Base-by-base conservation (phyloP, 768 basidiomycete genomes). In the Trametes sanguinea region DNA sequence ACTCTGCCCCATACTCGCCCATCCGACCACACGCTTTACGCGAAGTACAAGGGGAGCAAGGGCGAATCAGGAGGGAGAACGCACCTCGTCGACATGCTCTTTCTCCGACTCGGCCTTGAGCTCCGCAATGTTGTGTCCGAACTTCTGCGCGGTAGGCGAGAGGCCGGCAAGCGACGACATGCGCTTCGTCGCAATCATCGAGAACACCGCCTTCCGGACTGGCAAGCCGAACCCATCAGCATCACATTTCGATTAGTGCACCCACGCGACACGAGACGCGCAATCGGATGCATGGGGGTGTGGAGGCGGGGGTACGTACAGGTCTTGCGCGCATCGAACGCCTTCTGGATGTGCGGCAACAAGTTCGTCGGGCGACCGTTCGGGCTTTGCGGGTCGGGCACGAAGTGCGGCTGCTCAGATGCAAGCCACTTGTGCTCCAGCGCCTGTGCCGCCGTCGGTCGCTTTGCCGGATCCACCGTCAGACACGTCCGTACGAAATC, bases 121-220 rank as follows among this genome's bases (percentile, higher is more conserved):
- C 71, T 86, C 77, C 67, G 78, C 77, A 27, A 95, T 72, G 47
- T 88, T 81, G 47, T 80, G 81, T 48, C 81, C 80, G 54, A 92
- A 76, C 65, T 81, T 76, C 54, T 79, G 78, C 2, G 81, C 80
- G 44, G 78, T 78, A 2, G 76, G 69, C 30, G 77, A 72, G 46
- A 81, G 74, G 40, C 70, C 66, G 2, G 80, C 83, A 37, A 89
- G 78, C 37, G 80, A 76, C 16, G 88, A 80, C 88, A 96, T 88
- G 61, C 93, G 81, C 67, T 86, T 87, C 74, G 94, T 83, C 11
- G 94, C 94, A 72, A 88, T 88, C 80, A 96, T 92, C 51, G 90
- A 86, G 70, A 88, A 81, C 3, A 92, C 90, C 2, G 92, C 94
- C 72, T 90, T 92, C 67, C 89, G 88, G 92, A 94, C 93, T 94